Base-by-base conservation (phyloP, 2,329 filamentous ascomycete species). In the Epichloe brachyelytri region DNA sequence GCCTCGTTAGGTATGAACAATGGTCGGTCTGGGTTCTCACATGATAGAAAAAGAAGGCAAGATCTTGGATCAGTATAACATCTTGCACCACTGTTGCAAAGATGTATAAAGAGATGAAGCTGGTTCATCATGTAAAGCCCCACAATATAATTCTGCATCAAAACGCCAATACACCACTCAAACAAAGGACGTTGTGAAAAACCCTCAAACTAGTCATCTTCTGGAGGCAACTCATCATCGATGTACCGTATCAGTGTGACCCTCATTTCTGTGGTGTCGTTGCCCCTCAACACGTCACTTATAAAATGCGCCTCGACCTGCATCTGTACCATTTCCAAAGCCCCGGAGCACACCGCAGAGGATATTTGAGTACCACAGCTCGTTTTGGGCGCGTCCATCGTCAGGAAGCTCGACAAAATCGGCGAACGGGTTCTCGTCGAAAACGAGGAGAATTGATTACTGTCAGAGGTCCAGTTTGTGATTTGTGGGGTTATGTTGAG, bases 291-390 rank as follows among this genome's bases (percentile, higher is more conserved):
- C 34, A 95, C 79, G 66, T 98, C 93, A 66, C 88, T 96, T 62
- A 95, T 86, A 65, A 97, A 98, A 64, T 95, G 90, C 45, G 88
- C 88, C 65, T 98, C 91, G 4, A 97, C 89, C 68, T 97, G 93
- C 88, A 97, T 95, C 77, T 97, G 91, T 63, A 97, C 91, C 93
- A 98, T 98, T 68, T 98, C 93, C 53, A 98, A 69, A 1, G 91
- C 85, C 93, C 59, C 93, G 78, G 54, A 98, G 72, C 43, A 98
- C 87, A 43, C 93, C 93, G 60, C 93, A 96, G 43, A 97, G 78
- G 52, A 98, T 94, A 68, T 97, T 98, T 5, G 89, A 96, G 68
- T 94, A 98, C 93, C 93, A 98, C 39, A 98, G 74, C 71, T 97
- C 91, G 62, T 96, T 90, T 68, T 98, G 93, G 3, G 93, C 88